Conservation (phyloP, 192 early-diverging fungal genomes). For the Coemansia sp. region DNA sequence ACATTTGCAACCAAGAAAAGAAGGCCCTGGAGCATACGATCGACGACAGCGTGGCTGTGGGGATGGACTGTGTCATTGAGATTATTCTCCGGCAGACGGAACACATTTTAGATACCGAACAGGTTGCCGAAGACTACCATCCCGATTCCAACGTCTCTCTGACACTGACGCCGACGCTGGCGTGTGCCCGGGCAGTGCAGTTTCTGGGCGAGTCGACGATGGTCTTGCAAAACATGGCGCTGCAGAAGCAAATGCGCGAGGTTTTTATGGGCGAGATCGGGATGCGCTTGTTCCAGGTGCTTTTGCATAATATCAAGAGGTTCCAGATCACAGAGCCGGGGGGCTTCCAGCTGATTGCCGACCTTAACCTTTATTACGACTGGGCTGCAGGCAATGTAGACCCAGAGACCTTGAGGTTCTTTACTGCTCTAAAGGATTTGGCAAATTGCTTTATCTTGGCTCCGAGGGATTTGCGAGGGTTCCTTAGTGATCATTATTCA, state of each 20-base stretch:
- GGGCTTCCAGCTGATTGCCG: slow-evolving; percentile 82
- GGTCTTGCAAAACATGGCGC: slow-evolving; percentile 63
- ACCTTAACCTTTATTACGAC: slow-evolving; percentile 48
- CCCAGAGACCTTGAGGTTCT: slow-evolving; percentile 37
- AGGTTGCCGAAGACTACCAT: slow-evolving; percentile 69
- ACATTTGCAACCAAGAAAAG: slow-evolving; percentile 88
- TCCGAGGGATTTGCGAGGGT: slow-evolving; percentile 38
- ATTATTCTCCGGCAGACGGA: slow-evolving; percentile 83
- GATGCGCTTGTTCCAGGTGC: slow-evolving; percentile 76
- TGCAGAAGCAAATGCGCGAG: slow-evolving; percentile 82
- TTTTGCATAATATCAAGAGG: slow-evolving; percentile 79
- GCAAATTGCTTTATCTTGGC: slow-evolving; percentile 52
- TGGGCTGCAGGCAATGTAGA: slow-evolving; percentile 37
- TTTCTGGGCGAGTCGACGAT: slow-evolving; percentile 74
- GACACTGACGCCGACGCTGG: slow-evolving; percentile 76
- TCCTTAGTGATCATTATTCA: slow-evolving; percentile 44
- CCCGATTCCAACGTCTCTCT: slow-evolving; percentile 56
- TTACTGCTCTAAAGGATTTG: slow-evolving; percentile 49
- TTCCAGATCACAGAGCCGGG: slow-evolving; percentile 79
- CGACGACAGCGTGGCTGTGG: slow-evolving; percentile 87
- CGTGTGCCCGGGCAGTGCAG: slow-evolving; percentile 73
- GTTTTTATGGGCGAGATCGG: slow-evolving; percentile 91
- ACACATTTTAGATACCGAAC: slow-evolving; percentile 72
- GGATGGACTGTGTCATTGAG: slow-evolving; percentile 90
- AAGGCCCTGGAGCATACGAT: slow-evolving; percentile 78